A percentile compares a stretch with the other conserved stretches of the same genome.
Conservation (phyloP, 2,329 filamentous ascomycete genomes). For the Davidsoniella neocaledoniae region DNA sequence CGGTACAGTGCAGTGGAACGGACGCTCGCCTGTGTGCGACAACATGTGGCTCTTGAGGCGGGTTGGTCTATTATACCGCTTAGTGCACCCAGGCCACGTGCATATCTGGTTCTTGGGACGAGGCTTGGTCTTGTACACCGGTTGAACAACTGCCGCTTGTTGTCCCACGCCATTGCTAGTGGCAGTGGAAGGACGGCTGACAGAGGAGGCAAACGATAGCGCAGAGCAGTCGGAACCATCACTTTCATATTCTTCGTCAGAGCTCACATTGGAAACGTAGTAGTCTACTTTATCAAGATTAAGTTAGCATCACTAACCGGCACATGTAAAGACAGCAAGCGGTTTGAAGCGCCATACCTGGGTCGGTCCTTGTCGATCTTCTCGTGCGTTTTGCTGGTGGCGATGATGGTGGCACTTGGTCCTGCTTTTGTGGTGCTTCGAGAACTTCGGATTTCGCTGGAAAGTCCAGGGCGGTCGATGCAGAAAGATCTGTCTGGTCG, state of each 20-base stretch:
- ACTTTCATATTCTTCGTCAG: constrained; percentile 8
- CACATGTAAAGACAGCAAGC: neutral
- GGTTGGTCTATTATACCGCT: constrained; percentile 76
- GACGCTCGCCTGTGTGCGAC: constrained; percentile 71
- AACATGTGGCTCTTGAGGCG: constrained; percentile 64
- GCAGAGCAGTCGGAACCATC: constrained; percentile 5
- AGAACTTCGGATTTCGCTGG: neutral
- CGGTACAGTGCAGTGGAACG: constrained; percentile 53
- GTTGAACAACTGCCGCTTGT: constrained; percentile 9
- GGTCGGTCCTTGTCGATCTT: neutral
- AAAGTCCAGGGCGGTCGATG: neutral
- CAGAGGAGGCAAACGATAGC: constrained; percentile 14
- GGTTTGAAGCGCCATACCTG: neutral
- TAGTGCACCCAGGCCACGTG: constrained; percentile 55
- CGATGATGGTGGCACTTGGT: neutral
- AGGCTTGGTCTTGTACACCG: constrained; percentile 33
- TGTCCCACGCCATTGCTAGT: constrained; percentile 13
- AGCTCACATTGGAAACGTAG: neutral
- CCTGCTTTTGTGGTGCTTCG: neutral
- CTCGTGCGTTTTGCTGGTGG: neutral
- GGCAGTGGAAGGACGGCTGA: constrained; percentile 19
- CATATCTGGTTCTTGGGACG: constrained; percentile 49
- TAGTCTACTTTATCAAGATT: too few species aligned
- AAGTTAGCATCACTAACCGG: too few species aligned
- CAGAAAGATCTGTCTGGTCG: neutral